Percentiles rank a stretch among this genome's conserved stretches.
phyloP scores from a whole-genome alignment of 1,284 basidiomycete species.

The Pseudozyma sp. region DNA sequence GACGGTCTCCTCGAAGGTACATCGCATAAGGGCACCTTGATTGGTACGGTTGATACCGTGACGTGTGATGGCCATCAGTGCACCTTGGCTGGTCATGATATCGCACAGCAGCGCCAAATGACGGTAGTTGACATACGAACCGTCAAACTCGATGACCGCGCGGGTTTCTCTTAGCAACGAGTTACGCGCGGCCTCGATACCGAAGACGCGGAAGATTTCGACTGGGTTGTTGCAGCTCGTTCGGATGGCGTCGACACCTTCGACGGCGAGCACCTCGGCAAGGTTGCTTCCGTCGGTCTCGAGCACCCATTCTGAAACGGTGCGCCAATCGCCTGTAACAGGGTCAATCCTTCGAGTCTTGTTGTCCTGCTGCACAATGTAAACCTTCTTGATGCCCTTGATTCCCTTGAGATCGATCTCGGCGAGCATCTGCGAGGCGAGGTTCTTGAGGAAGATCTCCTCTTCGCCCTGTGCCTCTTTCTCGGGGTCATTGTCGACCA shows the following conservation, averaged over 20 bases:
- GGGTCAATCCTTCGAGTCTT: constrained; percentile 71
- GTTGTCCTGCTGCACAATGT: constrained; percentile 88
- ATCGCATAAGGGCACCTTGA: constrained; percentile 85
- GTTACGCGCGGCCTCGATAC: constrained; percentile 95
- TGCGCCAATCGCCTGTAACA: constrained; percentile 64
- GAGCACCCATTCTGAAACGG: constrained; percentile 84
- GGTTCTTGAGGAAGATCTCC: constrained; percentile 93
- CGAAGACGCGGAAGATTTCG: constrained; percentile 94
- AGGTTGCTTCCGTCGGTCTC: constrained; percentile 85
- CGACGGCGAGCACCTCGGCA: constrained; percentile 82
- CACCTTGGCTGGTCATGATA: constrained; percentile 96
- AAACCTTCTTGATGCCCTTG: constrained; percentile 88
- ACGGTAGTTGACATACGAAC: constrained; percentile 99
- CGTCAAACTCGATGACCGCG: constrained; percentile 94
- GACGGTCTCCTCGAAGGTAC: constrained; percentile 99
- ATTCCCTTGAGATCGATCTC: constrained; percentile 93
- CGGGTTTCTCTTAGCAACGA: constrained; percentile 89
- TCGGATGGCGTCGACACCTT: constrained; percentile 90
- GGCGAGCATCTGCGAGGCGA: constrained; percentile 96
- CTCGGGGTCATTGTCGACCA: constrained; percentile 84
- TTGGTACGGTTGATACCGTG: constrained; percentile 96
- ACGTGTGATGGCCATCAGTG: constrained; percentile 97
- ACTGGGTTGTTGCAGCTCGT: constrained; percentile 98
- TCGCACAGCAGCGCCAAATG: constrained; percentile 95
- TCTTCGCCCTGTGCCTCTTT: constrained; percentile 95